Percentiles rank a stretch among this genome's conserved stretches.
Evolutionary conservation across 345 rosid species (phyloP).

Genomic region (Eucalyptus coolabah): DNA sequence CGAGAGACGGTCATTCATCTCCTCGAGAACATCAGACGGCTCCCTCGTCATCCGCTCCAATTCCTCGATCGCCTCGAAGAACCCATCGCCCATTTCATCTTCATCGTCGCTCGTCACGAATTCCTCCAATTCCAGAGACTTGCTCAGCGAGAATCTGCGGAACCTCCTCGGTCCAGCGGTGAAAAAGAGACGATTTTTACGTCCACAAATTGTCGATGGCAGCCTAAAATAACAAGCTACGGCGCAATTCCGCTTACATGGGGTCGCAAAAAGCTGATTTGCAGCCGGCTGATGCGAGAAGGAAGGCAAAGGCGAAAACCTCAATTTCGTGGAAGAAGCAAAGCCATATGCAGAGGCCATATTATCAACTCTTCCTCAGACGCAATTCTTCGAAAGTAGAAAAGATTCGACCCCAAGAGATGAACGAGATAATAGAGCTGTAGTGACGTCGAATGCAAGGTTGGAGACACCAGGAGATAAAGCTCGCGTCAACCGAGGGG

Average conservation of each 20-base stretch:
- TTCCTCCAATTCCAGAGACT: constrained; percentile 56
- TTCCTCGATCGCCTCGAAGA: constrained; percentile 86
- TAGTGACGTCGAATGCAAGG: not conserved
- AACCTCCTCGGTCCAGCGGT: constrained; percentile 2
- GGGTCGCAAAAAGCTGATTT: not conserved
- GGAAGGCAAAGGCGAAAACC: not conserved
- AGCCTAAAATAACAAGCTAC: constrained; percentile 1
- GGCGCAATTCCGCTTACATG: not conserved
- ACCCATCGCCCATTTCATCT: constrained; percentile 68
- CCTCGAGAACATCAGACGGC: constrained; percentile 79
- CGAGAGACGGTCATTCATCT: constrained; percentile 79
- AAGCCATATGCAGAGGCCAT: constrained; percentile 9
- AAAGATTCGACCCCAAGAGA: not conserved
- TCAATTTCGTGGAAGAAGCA: constrained; percentile 24
- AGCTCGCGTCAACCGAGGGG: not conserved
- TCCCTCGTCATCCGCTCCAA: constrained; percentile 81
- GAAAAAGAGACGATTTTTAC: constrained; percentile 12
- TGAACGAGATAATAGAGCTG: not conserved
- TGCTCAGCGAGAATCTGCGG: constrained; percentile 22
- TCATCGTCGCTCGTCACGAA: constrained; percentile 55
- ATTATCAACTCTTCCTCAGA: not conserved
- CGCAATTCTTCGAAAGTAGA: not conserved
- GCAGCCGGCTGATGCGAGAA: constrained; percentile 7
- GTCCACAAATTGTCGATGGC: constrained; percentile 10
- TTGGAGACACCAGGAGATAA: not conserved